Evolutionary conservation across 352 stramenopile species (phyloP).

Genomic region (Globisporangium cederbergense): DNA sequence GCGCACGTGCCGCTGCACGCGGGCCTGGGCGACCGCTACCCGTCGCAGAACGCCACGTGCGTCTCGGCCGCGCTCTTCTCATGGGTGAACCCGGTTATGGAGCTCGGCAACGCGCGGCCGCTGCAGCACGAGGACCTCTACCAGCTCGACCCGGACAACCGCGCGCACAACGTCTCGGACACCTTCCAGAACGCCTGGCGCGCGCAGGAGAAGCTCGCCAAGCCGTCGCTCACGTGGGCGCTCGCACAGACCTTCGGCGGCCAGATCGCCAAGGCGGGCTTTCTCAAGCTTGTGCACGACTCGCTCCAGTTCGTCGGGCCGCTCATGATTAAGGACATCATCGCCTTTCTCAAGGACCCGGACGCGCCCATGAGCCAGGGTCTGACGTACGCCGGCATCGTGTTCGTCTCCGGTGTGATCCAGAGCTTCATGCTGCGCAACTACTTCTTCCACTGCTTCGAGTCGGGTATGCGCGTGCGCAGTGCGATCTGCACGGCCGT

Average conservation of each 20-base stretch:
- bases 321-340: constrained; percentile 84
- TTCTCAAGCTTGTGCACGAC: constrained; percentile 82
- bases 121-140: constrained; percentile 84
- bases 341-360: constrained; percentile 72
- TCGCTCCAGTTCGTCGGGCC: constrained; percentile 82
- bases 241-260: constrained; percentile 51
- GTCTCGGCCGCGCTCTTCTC: constrained; percentile 74
- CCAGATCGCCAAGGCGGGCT: constrained; percentile 44
- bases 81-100: constrained; percentile 87
- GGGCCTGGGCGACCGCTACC: constrained; percentile 59
- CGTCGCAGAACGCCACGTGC: constrained; percentile 50
- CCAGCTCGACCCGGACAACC: constrained; percentile 77
- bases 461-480: constrained; percentile 72
- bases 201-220: constrained; percentile 23
- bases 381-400: constrained; percentile 53
- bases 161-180: constrained; percentile 35
- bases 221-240: constrained; percentile 55
- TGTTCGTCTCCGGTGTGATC: constrained; percentile 70
- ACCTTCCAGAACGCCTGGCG: constrained; percentile 51
- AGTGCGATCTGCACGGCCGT: constrained; percentile 71
- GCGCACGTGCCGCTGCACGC: constrained; percentile 1
- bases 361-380: constrained; percentile 50
- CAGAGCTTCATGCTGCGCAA: constrained; percentile 76
- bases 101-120: constrained; percentile 72
- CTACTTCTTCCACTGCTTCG: constrained; percentile 87